Conservation (phyloP, 495 filamentous ascomycete species). For the Penicillium pancosmium region DNA sequence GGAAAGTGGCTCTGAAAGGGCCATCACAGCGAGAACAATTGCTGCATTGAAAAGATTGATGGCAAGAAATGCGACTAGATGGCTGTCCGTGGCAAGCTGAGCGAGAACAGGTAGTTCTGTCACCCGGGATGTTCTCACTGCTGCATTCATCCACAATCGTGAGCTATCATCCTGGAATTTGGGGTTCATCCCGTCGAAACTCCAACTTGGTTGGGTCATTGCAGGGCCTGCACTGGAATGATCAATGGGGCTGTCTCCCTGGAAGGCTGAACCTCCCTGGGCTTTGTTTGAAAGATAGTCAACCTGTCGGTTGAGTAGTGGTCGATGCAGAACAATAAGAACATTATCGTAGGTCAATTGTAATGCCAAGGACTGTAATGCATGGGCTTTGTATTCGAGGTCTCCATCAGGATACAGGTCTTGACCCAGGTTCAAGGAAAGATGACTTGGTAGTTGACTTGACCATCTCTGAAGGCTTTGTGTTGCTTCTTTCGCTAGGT, state of each 20-base stretch:
- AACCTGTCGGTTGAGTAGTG: conserved; percentile 32
- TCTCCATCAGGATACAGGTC: conserved; percentile 22
- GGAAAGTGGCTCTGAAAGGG: conserved; percentile 36
- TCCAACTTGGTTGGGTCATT: conserved; percentile 5
- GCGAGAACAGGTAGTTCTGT: conserved; percentile 28
- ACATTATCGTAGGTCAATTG: conserved; percentile 41
- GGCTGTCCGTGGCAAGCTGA: conserved; percentile 32
- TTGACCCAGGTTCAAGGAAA: conserved; percentile 24
- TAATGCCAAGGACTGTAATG: conserved; percentile 32
- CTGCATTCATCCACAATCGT: conserved; percentile 34
- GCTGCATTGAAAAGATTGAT: conserved; percentile 41
- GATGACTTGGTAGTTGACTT: conserved; percentile 21
- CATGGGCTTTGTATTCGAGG: conserved; percentile 24
- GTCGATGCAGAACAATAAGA: conserved; percentile 37
- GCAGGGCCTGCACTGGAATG: not conserved
- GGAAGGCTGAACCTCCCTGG: not conserved
- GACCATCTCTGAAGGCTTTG: conserved; percentile 30
- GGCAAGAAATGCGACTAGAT: conserved; percentile 36
- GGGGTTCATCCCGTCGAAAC: conserved; percentile 3
- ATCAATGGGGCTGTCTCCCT: not conserved
- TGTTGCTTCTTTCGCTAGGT: conserved; percentile 23
- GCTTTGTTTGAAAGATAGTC: conserved; percentile 22
- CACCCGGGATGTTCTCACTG: conserved; percentile 32
- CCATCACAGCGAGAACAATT: conserved; percentile 36
- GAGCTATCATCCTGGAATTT: conserved; percentile 15